These are phyloP conservation scores for Rubia yunnanensis DNA, from an alignment of 257 asterid species.

Conservation along the genomic window DNA sequence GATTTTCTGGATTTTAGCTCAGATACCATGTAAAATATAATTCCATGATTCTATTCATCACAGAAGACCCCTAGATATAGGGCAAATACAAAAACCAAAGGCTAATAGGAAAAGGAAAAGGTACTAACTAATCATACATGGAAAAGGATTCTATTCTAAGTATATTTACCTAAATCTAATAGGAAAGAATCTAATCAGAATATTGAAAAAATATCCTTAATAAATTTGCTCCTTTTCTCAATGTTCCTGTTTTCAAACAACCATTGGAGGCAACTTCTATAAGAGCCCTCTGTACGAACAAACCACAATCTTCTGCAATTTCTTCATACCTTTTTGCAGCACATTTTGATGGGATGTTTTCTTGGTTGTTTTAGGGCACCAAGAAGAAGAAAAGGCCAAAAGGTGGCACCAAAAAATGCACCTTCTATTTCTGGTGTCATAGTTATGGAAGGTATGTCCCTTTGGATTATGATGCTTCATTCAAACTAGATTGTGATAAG, in stretches of 20 bases:
- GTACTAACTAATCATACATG: no score
- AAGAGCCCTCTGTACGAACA: slow-evolving; percentile 1
- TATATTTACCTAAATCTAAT: no score
- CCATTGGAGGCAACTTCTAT: slow-evolving; percentile 27
- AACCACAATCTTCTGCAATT: background rate
- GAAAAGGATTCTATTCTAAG: no score
- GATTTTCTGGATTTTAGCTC: no score
- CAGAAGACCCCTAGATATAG: no score
- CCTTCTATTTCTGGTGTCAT: slow-evolving; percentile 22
- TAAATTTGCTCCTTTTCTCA: slow-evolving; percentile 31
- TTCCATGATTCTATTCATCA: no score
- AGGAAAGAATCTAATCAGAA: no score
- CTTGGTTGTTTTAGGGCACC: slow-evolving; percentile 57
- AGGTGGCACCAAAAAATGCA: slow-evolving; percentile 20
- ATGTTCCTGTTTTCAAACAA: slow-evolving; percentile 62
- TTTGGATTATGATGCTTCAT: slow-evolving; percentile 38
- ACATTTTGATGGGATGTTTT: slow-evolving; percentile 58
- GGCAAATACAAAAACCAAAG: no score
- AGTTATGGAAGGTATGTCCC: slow-evolving; percentile 47
- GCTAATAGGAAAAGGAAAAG: no score
- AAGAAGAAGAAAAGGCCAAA: slow-evolving; percentile 37
- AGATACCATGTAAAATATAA: no score
- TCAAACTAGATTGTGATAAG: slow-evolving; percentile 21
- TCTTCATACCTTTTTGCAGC: slow-evolving; percentile 5
- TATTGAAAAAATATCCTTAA: no score